Conservation (phyloP, 176 grass and related monocot genomes). For the Echinochloa phyllopogon region DNA sequence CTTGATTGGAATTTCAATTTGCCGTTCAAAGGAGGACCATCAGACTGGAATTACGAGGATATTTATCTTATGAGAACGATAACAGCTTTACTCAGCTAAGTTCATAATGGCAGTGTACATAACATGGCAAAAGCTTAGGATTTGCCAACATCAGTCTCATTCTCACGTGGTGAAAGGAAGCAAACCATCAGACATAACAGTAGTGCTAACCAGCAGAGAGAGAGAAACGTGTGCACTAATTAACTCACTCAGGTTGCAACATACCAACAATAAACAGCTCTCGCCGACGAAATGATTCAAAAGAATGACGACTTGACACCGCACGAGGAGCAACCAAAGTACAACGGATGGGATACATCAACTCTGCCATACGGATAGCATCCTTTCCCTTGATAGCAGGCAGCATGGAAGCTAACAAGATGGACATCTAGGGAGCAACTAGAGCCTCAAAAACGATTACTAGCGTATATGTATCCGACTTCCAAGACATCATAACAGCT, state of each 20-base stretch:
- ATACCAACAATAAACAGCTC: slow-evolving; percentile 37
- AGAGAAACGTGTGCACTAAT: neutral
- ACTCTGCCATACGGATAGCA: slow-evolving; percentile 35
- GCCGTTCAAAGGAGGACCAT: too few relatives aligned
- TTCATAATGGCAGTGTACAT: neutral
- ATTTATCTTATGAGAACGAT: neutral
- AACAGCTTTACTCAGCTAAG: neutral
- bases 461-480: slow-evolving; percentile 36
- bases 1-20: neutral
- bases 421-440: slow-evolving; percentile 34
- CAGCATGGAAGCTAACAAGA: slow-evolving; percentile 22
- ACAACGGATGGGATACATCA: slow-evolving; percentile 32
- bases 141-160: neutral
- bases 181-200: neutral
- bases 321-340: slow-evolving; percentile 33
- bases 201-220: neutral
- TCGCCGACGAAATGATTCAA: slow-evolving; percentile 22
- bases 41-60: too few relatives aligned
- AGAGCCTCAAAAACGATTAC: slow-evolving; percentile 38
- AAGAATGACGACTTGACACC: slow-evolving; percentile 40
- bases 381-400: slow-evolving; percentile 17
- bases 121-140: neutral
- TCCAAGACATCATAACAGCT: slow-evolving; percentile 29
- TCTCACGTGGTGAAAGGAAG: neutral
- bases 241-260: slow-evolving; percentile 8